Evolutionary conservation across 371 early-diverging fungal species (phyloP).

Genomic region (Zychaea mexicana): DNA sequence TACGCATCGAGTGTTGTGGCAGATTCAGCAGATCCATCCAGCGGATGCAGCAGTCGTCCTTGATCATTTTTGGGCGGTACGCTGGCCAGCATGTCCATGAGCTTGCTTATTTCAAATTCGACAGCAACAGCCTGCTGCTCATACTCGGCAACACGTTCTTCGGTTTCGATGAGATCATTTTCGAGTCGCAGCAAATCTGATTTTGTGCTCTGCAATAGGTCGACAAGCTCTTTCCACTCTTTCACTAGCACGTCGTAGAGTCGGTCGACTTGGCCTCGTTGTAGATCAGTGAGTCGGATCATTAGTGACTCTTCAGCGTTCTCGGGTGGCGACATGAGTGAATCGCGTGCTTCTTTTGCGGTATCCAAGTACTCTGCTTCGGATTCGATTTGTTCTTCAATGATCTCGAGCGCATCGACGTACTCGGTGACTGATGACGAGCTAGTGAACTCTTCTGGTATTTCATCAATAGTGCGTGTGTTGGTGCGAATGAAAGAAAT

Average conservation of each 20-base stretch:
- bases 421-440: conserved; percentile 36
- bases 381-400: conserved; percentile 34
- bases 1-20: neutral
- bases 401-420: conserved; percentile 39
- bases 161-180: conserved; percentile 30
- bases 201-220: conserved; percentile 36
- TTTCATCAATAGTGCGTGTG: conserved; percentile 39
- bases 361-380: conserved; percentile 31
- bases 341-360: conserved; percentile 30
- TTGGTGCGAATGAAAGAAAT: conserved; percentile 42
- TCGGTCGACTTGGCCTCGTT: conserved; percentile 32
- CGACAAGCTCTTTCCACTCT: conserved; percentile 44
- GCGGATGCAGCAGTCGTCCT: conserved; percentile 17
- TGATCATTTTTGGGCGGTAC: conserved; percentile 11
- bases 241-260: conserved; percentile 34
- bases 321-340: conserved; percentile 32
- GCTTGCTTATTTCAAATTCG: neutral
- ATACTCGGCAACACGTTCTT: conserved; percentile 29
- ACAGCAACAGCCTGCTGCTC: conserved; percentile 19
- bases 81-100: neutral
- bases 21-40: conserved; percentile 21
- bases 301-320: conserved; percentile 26
- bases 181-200: conserved; percentile 36
- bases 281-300: conserved; percentile 44
- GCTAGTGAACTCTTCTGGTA: conserved; percentile 40